These are phyloP conservation scores for Apophysomyces sp. DNA, from an alignment of 371 early-diverging fungal species.

Conservation along the genomic window DNA sequence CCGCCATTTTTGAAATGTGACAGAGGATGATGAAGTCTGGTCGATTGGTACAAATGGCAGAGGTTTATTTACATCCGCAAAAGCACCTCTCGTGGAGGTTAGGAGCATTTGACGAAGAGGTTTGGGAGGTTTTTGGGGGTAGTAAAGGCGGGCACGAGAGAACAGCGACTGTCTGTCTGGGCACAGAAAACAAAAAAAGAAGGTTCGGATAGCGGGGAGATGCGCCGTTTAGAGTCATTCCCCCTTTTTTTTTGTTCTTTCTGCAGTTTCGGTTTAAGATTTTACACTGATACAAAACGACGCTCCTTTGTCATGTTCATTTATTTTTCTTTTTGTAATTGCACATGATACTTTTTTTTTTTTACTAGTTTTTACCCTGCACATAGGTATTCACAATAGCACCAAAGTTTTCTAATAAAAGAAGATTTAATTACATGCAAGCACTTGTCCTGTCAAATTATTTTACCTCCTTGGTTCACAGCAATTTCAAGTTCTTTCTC, in stretches of 20 bases:
- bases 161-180: not conserved
- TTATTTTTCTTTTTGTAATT: too few relatives aligned
- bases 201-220: not conserved
- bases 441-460: not conserved
- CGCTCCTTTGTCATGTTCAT: too few relatives aligned
- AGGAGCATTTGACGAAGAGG: not conserved
- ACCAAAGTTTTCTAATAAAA: not conserved
- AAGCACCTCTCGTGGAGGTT: not conserved
- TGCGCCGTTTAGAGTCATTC: too few relatives aligned
- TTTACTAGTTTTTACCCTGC: not conserved
- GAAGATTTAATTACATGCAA: not conserved
- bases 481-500: slow-evolving; percentile 70
- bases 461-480: slow-evolving; percentile 24
- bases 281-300: not conserved
- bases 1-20: not conserved
- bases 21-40: not conserved
- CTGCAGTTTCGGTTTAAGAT: not conserved
- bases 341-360: too few relatives aligned
- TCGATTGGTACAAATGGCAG: not conserved
- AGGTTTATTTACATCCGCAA: not conserved
- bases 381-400: not conserved
- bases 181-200: not conserved
- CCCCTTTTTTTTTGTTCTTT: too few relatives aligned
- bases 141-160: not conserved
- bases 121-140: too few relatives aligned